These are phyloP conservation scores for Rugonectria rugulosa DNA, from an alignment of 2,329 filamentous ascomycete species.

Conservation along the genomic window DNA sequence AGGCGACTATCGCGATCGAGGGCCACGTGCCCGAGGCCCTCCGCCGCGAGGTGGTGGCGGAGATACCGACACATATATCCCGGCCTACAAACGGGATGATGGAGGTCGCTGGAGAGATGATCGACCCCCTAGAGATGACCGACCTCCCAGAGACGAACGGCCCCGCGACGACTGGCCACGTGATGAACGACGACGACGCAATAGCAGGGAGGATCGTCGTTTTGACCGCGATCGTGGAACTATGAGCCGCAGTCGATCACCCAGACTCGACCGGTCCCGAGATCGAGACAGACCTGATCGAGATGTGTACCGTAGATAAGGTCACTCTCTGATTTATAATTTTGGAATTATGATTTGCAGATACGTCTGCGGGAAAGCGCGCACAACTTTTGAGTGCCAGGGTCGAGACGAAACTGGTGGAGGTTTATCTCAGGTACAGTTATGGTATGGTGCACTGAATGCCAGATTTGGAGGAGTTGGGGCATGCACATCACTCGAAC, in stretches of 20 bases:
- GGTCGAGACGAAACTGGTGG: too few species aligned
- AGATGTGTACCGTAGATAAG: slow-evolving; percentile 59
- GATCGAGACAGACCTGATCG: slow-evolving; percentile 56
- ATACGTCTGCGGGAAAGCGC: too few species aligned
- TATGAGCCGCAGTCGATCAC: slow-evolving; percentile 51
- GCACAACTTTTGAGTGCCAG: too few species aligned
- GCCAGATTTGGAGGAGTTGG: too few species aligned
- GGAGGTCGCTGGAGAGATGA: slow-evolving; percentile 46
- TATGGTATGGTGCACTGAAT: too few species aligned
- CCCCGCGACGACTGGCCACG: slow-evolving; percentile 19
- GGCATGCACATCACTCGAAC: too few species aligned
- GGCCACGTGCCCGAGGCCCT: slow-evolving; percentile 42
- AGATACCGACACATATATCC: slow-evolving; percentile 60
- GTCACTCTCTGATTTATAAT: not conserved
- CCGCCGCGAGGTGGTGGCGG: slow-evolving; percentile 24
- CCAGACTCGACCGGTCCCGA: slow-evolving; percentile 47
- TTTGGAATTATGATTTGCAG: too few species aligned
- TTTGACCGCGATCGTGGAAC: slow-evolving; percentile 52
- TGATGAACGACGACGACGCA: slow-evolving; percentile 42
- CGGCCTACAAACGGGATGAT: slow-evolving; percentile 52
- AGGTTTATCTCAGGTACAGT: too few species aligned
- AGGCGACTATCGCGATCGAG: slow-evolving; percentile 49
- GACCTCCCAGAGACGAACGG: slow-evolving; percentile 33
- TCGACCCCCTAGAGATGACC: slow-evolving; percentile 32
- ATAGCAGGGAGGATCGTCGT: slow-evolving; percentile 46